phyloP scores from a whole-genome alignment of 2,329 filamentous ascomycete genomes.

The Verticillium klebahnii region DNA sequence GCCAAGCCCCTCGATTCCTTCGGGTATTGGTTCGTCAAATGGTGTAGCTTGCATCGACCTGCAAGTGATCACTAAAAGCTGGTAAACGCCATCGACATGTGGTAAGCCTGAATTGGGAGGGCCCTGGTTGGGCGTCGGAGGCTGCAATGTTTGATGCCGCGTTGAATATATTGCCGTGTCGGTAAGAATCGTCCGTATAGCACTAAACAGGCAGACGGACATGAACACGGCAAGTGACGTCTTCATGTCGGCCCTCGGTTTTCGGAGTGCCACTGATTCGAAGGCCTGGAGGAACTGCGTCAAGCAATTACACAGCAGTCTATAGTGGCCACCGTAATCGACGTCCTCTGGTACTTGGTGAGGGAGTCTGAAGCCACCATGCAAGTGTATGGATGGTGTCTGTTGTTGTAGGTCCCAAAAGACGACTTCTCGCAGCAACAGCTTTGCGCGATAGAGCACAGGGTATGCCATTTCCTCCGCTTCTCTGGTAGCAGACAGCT shows the following conservation, averaged over 20 bases:
- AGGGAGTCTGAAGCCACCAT: slow-evolving; percentile 16
- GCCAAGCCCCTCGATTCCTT: neutral
- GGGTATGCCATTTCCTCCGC: slow-evolving; percentile 45
- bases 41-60: slow-evolving; percentile 36
- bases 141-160: slow-evolving; percentile 8
- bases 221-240: slow-evolving; percentile 49
- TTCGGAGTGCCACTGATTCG: slow-evolving; percentile 37
- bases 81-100: slow-evolving; percentile 31
- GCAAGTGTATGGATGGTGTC: slow-evolving; percentile 36
- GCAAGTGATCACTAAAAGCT: slow-evolving; percentile 46
- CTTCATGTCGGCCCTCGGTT: slow-evolving; percentile 32
- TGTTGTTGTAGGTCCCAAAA: slow-evolving; percentile 50
- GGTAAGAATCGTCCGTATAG: slow-evolving; percentile 46
- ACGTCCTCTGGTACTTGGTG: slow-evolving; percentile 31
- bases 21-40: slow-evolving; percentile 34
- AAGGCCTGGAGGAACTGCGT: slow-evolving; percentile 48
- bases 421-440: slow-evolving; percentile 49
- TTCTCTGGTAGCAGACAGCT: slow-evolving; percentile 42
- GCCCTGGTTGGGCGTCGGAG: slow-evolving; percentile 6
- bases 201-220: slow-evolving; percentile 55
- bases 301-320: slow-evolving; percentile 45
- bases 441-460: slow-evolving; percentile 47
- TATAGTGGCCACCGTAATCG: slow-evolving; percentile 41
- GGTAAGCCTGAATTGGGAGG: slow-evolving; percentile 2
- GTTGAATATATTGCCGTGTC: slow-evolving; percentile 33